phyloP scores from a whole-genome alignment of 768 basidiomycete genomes.

The Lactarius sp. region DNA sequence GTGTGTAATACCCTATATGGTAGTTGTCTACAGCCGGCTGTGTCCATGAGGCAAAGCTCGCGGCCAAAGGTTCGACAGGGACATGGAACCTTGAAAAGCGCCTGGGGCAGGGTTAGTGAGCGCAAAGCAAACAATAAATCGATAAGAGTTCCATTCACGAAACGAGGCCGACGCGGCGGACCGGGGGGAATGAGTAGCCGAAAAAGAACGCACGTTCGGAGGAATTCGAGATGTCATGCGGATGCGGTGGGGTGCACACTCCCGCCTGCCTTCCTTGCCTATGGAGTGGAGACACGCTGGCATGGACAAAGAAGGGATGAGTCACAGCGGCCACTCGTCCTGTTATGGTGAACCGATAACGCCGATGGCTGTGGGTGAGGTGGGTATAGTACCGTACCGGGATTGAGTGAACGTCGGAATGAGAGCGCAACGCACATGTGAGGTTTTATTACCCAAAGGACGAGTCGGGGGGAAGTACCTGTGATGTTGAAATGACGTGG shows the following conservation, averaged over 20 bases:
- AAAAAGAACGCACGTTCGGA: background rate
- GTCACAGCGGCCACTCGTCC: background rate
- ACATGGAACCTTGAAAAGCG: constrained; percentile 3
- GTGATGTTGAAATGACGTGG: background rate
- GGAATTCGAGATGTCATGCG: background rate
- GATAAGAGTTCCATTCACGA: background rate
- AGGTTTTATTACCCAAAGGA: background rate
- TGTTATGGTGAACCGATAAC: background rate
- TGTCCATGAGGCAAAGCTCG: background rate
- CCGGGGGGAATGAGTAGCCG: background rate
- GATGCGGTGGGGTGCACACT: background rate
- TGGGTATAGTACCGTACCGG: background rate
- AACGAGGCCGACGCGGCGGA: background rate
- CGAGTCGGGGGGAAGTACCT: background rate
- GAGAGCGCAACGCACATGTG: background rate
- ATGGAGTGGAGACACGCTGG: background rate
- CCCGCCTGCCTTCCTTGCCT: background rate
- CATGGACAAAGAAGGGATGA: background rate
- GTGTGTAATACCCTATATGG: background rate
- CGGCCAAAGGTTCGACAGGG: background rate
- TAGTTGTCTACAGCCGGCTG: background rate
- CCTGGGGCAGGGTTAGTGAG: background rate
- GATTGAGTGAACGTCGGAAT: background rate
- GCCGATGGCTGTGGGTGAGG: background rate
- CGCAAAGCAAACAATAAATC: background rate